These are phyloP conservation scores for Aethionema arabicum DNA, from an alignment of 345 rosid genomes.

Conservation along the genomic window DNA sequence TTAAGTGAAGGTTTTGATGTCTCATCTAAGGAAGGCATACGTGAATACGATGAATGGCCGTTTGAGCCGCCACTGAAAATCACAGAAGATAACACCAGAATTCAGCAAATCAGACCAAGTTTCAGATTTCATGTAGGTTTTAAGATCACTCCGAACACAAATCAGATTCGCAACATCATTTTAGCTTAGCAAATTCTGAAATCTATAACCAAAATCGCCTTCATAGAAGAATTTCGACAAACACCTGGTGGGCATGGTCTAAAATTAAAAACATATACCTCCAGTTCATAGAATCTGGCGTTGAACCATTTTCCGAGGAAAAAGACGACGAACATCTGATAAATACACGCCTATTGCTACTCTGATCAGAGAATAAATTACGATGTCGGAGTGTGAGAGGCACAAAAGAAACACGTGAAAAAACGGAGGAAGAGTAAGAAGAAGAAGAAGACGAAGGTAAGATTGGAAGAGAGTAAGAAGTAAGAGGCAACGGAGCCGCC, in stretches of 20 bases:
- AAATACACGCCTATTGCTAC: slow-evolving; percentile 37
- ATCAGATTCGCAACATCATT: slow-evolving; percentile 1
- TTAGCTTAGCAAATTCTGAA: not conserved
- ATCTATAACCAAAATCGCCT: slow-evolving; percentile 20
- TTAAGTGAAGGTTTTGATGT: slow-evolving; percentile 53
- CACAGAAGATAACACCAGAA: not conserved
- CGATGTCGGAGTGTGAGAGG: slow-evolving; percentile 34
- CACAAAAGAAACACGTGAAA: slow-evolving; percentile 30
- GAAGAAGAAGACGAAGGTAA: slow-evolving; percentile 39
- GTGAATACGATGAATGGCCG: slow-evolving; percentile 55
- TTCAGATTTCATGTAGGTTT: not conserved
- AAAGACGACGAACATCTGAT: slow-evolving; percentile 54
- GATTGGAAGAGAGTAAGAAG: slow-evolving; percentile 30
- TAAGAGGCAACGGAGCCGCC: slow-evolving; percentile 49
- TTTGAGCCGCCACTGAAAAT: slow-evolving; percentile 34
- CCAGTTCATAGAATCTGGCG: slow-evolving; percentile 44
- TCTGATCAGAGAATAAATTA: slow-evolving; percentile 27
- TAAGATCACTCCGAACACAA: slow-evolving; percentile 4
- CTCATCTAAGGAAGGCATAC: slow-evolving; percentile 54
- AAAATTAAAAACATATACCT: slow-evolving; percentile 39
- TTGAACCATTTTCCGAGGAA: slow-evolving; percentile 47
- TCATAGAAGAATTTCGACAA: slow-evolving; percentile 48
- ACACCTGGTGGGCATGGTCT: slow-evolving; percentile 26
- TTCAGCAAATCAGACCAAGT: not conserved
- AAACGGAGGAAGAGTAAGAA: not conserved